phyloP scores from a whole-genome alignment of 805 yeast genomes.

The Ogataea pignaliae region DNA sequence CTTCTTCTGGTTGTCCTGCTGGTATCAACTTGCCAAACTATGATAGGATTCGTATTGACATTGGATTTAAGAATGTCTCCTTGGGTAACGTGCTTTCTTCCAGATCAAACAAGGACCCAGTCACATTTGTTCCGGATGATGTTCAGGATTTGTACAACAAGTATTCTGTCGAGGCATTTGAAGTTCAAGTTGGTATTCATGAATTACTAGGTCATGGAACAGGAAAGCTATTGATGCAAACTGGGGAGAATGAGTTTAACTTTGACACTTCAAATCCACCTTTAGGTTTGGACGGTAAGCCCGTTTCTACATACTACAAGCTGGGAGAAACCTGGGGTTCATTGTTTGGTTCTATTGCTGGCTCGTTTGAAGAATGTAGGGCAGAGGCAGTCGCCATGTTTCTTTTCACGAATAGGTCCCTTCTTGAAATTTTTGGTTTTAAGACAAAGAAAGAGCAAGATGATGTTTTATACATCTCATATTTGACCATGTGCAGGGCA shows the following conservation, averaged over 20 bases:
- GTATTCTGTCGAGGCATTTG: conserved; percentile 78
- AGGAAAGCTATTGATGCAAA: conserved; percentile 68
- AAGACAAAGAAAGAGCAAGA: conserved; percentile 52
- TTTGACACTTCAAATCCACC: conserved; percentile 67
- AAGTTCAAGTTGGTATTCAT: conserved; percentile 91
- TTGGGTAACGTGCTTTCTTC: conserved; percentile 82
- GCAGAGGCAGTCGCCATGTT: conserved; percentile 89
- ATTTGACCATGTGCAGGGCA: conserved; percentile 81
- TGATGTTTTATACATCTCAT: conserved; percentile 61
- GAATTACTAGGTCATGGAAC: conserved; percentile 90
- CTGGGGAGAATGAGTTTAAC: conserved; percentile 60
- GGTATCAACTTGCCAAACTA: conserved; percentile 93
- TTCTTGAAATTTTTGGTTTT: conserved; percentile 72
- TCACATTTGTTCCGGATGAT: conserved; percentile 56
- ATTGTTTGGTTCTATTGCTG: conserved; percentile 74
- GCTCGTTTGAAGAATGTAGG: conserved; percentile 89
- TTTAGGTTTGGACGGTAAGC: conserved; percentile 52
- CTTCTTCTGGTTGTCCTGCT: conserved; percentile 88
- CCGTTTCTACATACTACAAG: conserved; percentile 65
- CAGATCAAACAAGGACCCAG: conserved; percentile 61
- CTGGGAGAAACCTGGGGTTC: conserved; percentile 91
- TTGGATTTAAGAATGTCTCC: conserved; percentile 88
- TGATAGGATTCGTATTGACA: conserved; percentile 77
- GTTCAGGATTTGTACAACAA: conserved; percentile 58
- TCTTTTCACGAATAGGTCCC: conserved; percentile 61